phyloP scores from a whole-genome alignment of 2,329 filamentous ascomycete genomes.

The Furcasterigmium furcatum region DNA sequence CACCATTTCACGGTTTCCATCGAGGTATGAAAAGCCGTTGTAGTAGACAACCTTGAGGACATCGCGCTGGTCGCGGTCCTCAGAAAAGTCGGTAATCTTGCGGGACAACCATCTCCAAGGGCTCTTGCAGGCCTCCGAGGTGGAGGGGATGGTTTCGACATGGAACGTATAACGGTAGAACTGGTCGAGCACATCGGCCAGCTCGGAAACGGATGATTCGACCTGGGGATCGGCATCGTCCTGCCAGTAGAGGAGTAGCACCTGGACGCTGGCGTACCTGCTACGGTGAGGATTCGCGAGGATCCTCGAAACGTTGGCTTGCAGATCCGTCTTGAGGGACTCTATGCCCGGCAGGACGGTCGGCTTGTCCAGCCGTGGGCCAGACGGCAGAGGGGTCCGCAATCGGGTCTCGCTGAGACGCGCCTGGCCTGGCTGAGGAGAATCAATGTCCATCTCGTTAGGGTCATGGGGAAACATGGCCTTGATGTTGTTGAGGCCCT shows the following conservation, averaged over 20 bases:
- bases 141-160: constrained; percentile 45
- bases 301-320: constrained; percentile 45
- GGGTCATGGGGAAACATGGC: constrained; percentile 39
- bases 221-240: constrained; percentile 42
- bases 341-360: constrained; percentile 47
- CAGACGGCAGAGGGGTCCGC: constrained; percentile 54
- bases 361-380: constrained; percentile 50
- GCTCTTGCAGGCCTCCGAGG: constrained; percentile 41
- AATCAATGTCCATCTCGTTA: constrained; percentile 56
- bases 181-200: constrained; percentile 47
- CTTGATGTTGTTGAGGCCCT: constrained; percentile 28
- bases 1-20: constrained; percentile 54
- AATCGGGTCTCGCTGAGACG: constrained; percentile 45
- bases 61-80: constrained; percentile 50
- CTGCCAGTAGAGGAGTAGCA: constrained; percentile 53
- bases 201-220: constrained; percentile 36
- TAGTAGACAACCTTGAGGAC: constrained; percentile 59
- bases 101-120: constrained; percentile 52
- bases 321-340: constrained; percentile 48
- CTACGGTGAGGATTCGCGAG: constrained; percentile 46
- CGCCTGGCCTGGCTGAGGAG: constrained; percentile 31
- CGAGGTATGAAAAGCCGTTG: constrained; percentile 50
- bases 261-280: constrained; percentile 51
- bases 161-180: constrained; percentile 50
- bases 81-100: constrained; percentile 49